Evolutionary conservation across 2,329 filamentous ascomycete genomes (phyloP).

Genomic region (Cordyceps tenuipes): DNA sequence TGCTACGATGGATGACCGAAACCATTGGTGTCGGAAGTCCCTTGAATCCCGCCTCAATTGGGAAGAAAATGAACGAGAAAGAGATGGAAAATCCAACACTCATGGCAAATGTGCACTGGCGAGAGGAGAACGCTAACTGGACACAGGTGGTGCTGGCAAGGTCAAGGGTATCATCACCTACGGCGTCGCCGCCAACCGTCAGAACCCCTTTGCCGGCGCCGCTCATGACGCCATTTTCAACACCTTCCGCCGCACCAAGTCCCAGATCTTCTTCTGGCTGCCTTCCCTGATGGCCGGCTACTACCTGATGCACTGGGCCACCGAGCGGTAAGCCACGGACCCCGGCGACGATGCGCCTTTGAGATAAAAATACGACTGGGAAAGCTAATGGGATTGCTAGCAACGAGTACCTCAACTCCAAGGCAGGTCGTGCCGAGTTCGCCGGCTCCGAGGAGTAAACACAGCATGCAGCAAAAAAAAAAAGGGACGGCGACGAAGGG

Average conservation of each 20-base stretch:
- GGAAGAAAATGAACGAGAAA: background rate
- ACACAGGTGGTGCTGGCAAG: constrained; percentile 42
- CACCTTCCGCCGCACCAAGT: constrained; percentile 75
- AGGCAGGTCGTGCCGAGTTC: constrained; percentile 57
- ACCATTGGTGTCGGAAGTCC: background rate
- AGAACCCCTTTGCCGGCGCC: constrained; percentile 75
- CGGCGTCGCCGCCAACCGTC: constrained; percentile 76
- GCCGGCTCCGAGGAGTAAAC: constrained; percentile 29
- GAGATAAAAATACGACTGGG: no score
- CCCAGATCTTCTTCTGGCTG: constrained; percentile 82
- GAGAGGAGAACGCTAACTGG: constrained; percentile 14
- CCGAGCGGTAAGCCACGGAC: constrained; percentile 58
- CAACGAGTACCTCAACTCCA: constrained; percentile 76
- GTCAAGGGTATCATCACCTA: constrained; percentile 63
- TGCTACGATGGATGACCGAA: background rate
- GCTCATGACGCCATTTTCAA: constrained; percentile 87
- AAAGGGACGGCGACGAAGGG: background rate
- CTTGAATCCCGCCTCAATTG: background rate
- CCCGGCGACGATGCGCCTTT: background rate
- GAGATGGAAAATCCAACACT: constrained; percentile 8
- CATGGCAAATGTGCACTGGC: constrained; percentile 14
- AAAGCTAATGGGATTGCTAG: constrained; percentile 31
- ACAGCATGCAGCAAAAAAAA: constrained; percentile 15
- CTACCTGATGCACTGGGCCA: constrained; percentile 81
- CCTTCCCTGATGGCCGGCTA: constrained; percentile 75